Evolutionary conservation across 768 basidiomycete species (phyloP), one percentile per base, ranked within the genome.

Genomic region (Coprinellus micaceus): DNA sequence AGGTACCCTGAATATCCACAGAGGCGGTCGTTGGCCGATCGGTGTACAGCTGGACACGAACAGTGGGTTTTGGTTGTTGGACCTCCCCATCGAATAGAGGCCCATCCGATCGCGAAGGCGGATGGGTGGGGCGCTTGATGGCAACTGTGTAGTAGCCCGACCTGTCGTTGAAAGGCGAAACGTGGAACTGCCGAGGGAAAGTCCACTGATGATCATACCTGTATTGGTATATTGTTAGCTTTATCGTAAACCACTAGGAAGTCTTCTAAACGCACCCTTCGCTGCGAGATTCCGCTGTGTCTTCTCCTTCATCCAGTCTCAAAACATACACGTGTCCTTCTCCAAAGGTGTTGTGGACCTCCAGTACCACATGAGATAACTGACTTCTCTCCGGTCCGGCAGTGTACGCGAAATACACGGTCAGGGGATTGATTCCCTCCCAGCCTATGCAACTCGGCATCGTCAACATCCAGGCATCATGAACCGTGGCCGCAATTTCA

Each of bases 331-430:
- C 73, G 65, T 88, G 85, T 54, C 79, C 77, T 67, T 89, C 86
- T 4, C 83, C 85, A 63, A 89, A 89, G 0, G 86, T 88, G 63
- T 88, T 89, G 63, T 89, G 87, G 7, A 85, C 78, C 83, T 85
- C 51, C 10, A 53, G 29, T 10, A 52, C 48, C 37, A 51, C 55
- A 22, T 25, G 41, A 4, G 19, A 50, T 12, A 56, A 51, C 25
- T 21, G 11, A 7, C 1, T 26, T 28, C 26, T 47, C 7, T 37
- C 30, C 17, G 9, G 22, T 54, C 5, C 44, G 5, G 25, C 17
- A 2, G 54, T 37, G 63, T 89, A 89, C 63, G 82, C 79, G 59
- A 82, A 87, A 67, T 87, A 88, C 24, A 86, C 81, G 1, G 83
- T 83, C 41, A 89, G 68, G 0, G 88, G 88, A 57, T 89, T 89